Base-by-base conservation (phyloP, 306 rosid genomes). In the Purshia tridentata region DNA sequence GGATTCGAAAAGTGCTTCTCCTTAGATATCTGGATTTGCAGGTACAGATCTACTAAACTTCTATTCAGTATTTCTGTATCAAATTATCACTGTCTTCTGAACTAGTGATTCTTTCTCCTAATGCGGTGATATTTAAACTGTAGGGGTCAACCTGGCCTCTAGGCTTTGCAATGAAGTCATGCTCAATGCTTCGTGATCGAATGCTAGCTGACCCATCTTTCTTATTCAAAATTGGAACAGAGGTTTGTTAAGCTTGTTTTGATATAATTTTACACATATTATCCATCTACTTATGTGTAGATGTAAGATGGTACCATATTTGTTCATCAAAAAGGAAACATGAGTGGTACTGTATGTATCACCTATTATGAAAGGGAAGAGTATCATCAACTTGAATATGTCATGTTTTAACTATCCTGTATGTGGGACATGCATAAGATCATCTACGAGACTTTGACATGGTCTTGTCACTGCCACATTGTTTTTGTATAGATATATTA, bases 141-240 rank as follows among this genome's bases (percentile, higher is more conserved):
- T 77, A 93, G 97, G 97, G 90, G 52, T 86, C 95, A 44, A 69
- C 77, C 47, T 85, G 96, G 96, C 90, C 87, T 77, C 72, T 93
- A 16, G 96, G 96, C 76, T 87, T 93, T 85, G 78, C 83, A 53
- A 82, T 93, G 86, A 86, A 72, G 79, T 84, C 93, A 44, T 93
- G 90, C 65, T 57, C 92, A 61, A 65, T 86, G 78, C 86, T 93
- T 64, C 97, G 98, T 16, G 88, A 89, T 75, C 89, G 97, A 77
- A 86, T 93, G 93, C 74, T 93, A 77, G 98, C 93, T 73, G 98
- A 93, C 80, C 98, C 97, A 1, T 66, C 97, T 0, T 93, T 93
- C 78, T 91, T 93, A 71, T 93, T 93, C 84, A 93, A 93, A 87
- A 77, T 93, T 57, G 97, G 97, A 75, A 85, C 97, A 51, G 98